Conservation (phyloP, 345 rosid species). For the Brassica rapa region DNA sequence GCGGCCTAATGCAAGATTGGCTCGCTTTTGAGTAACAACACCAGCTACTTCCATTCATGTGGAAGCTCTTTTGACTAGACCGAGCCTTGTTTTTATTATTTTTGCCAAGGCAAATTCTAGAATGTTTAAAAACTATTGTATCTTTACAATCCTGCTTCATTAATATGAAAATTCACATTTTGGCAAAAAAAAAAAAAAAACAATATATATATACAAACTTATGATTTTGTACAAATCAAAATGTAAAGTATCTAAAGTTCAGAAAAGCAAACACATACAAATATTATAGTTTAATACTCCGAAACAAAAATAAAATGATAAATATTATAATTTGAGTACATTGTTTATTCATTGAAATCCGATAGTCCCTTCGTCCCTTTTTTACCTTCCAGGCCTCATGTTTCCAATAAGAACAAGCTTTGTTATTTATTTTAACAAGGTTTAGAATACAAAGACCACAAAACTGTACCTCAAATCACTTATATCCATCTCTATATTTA, state of each 20-base stretch:
- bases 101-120: no score
- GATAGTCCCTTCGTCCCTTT: not conserved
- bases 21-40: no score
- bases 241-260: constrained; percentile 2
- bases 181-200: no score
- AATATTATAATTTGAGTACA: constrained; percentile 17
- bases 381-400: constrained; percentile 1
- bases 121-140: no score
- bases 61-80: no score
- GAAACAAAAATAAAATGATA: not conserved
- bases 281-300: constrained; percentile 10
- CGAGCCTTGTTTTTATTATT: no score
- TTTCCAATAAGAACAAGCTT: constrained; percentile 17
- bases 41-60: no score
- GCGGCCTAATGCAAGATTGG: no score
- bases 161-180: no score
- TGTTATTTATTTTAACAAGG: constrained; percentile 12
- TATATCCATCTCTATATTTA: constrained; percentile 13
- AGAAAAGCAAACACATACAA: constrained; percentile 9
- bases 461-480: not conserved
- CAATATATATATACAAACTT: not conserved
- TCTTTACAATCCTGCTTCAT: no score
- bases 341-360: constrained; percentile 15
- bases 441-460: constrained; percentile 1
- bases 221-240: not conserved